Percentiles rank a stretch among this genome's conserved stretches.
phyloP scores from a whole-genome alignment of 768 basidiomycete genomes.

The Candolleomyces aberdarensis region DNA sequence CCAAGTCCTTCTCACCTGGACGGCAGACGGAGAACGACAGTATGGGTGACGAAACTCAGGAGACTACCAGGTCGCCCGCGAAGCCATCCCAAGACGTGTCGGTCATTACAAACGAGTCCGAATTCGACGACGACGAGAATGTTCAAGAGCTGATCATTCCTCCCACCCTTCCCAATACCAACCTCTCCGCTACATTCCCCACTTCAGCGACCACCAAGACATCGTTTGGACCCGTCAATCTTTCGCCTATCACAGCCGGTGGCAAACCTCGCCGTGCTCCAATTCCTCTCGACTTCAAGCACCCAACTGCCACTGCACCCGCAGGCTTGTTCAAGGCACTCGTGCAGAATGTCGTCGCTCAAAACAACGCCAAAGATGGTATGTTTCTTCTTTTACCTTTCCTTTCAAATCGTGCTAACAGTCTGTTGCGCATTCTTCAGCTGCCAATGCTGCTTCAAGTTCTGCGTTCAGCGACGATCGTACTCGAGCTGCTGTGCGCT shows the following conservation, averaged over 20 bases:
- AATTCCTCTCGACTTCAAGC: slow-evolving; percentile 72
- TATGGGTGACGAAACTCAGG: neutral
- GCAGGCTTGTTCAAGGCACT: slow-evolving; percentile 85
- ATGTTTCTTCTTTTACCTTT: neutral
- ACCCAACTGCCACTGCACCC: slow-evolving; percentile 61
- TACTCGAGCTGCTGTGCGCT: slow-evolving; percentile 69
- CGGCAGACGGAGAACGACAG: neutral
- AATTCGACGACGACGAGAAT: slow-evolving; percentile 19
- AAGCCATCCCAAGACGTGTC: slow-evolving; percentile 10
- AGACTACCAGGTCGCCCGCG: neutral
- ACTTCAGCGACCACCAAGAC: neutral
- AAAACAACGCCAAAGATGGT: slow-evolving; percentile 5
- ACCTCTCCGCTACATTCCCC: slow-evolving; percentile 13
- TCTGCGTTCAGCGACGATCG: slow-evolving; percentile 52
- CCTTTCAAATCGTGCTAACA: neutral
- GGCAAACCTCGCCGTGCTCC: slow-evolving; percentile 61
- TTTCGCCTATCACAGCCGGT: neutral
- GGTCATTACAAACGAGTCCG: slow-evolving; percentile 5
- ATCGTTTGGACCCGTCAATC: neutral
- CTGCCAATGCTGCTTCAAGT: neutral
- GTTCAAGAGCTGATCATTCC: slow-evolving; percentile 25
- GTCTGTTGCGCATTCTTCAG: neutral
- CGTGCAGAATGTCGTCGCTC: slow-evolving; percentile 28
- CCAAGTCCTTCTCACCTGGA: neutral
- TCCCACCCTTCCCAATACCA: slow-evolving; percentile 18